Conservation (phyloP, 2,329 filamentous ascomycete species). For the Cadophora sp. region DNA sequence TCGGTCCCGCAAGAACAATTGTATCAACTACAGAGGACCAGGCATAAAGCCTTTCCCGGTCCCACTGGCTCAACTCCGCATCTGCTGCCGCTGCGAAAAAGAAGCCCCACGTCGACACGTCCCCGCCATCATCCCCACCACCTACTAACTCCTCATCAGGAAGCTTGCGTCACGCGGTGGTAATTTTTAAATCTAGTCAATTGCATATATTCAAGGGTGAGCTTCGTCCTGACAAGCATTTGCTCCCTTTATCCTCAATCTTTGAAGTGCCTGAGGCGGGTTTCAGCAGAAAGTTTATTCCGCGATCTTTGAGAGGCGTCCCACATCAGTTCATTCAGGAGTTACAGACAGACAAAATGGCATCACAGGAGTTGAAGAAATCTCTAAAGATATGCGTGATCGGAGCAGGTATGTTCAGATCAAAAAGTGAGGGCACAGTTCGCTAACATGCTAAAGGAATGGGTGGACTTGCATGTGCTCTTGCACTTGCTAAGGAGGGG, state of each 20-base stretch:
- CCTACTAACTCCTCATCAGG: neutral
- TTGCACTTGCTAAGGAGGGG: slow-evolving; percentile 77
- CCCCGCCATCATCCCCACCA: slow-evolving; percentile 5
- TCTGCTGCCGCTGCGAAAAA: neutral
- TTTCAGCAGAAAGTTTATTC: neutral
- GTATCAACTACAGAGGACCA: neutral
- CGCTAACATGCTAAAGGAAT: slow-evolving; percentile 61
- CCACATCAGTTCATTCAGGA: neutral
- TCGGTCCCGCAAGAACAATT: neutral
- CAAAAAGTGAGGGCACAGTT: neutral
- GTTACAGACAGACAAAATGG: slow-evolving; percentile 1
- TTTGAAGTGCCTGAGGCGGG: neutral
- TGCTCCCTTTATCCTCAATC: neutral
- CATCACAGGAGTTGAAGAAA: neutral
- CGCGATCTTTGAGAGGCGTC: neutral
- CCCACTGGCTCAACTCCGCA: neutral
- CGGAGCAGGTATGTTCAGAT: slow-evolving; percentile 21
- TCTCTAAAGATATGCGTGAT: slow-evolving; percentile 18
- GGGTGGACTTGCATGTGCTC: slow-evolving; percentile 75
- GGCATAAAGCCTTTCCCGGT: slow-evolving; percentile 13
- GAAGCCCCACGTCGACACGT: slow-evolving; percentile 7
- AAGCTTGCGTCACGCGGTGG: neutral
- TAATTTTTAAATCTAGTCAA: neutral
- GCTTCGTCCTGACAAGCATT: neutral
- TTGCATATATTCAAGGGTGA: neutral